These are phyloP conservation scores for Thermoascus crustaceus DNA, from an alignment of 2,329 filamentous ascomycete genomes.

Conservation along the genomic window DNA sequence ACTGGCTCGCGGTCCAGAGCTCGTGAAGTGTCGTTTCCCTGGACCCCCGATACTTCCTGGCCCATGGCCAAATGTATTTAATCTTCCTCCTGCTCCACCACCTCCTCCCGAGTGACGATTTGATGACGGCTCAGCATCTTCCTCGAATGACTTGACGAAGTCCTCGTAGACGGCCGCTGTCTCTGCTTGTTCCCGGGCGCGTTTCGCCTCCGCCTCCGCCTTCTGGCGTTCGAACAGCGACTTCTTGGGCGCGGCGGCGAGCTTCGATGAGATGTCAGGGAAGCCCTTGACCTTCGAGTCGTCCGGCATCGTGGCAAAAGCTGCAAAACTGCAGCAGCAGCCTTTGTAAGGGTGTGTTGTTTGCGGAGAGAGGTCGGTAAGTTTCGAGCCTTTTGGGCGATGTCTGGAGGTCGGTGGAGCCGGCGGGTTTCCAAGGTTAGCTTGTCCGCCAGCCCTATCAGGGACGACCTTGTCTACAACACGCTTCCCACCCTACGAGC, in stretches of 20 bases:
- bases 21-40: constrained; percentile 56
- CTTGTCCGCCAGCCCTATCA: too few species aligned
- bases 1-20: constrained; percentile 39
- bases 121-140: constrained; percentile 25
- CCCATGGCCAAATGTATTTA: constrained; percentile 23
- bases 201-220: constrained; percentile 83
- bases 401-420: too few species aligned
- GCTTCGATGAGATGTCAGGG: constrained; percentile 66
- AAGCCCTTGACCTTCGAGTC: constrained; percentile 43
- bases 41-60: constrained; percentile 27
- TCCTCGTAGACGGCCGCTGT: constrained; percentile 80
- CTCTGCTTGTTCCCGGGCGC: constrained; percentile 73
- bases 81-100: too few species aligned
- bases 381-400: neutral
- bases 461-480: too few species aligned
- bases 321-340: constrained; percentile 19
- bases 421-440: too few species aligned
- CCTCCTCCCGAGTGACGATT: constrained; percentile 13
- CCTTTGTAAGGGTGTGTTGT: constrained; percentile 5
- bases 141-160: constrained; percentile 65
- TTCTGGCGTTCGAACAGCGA: constrained; percentile 83
- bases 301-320: constrained; percentile 26
- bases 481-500: too few species aligned
- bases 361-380: neutral
- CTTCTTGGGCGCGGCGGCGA: constrained; percentile 71